These are phyloP conservation scores for Xylariales sp. DNA, from an alignment of 2,329 filamentous ascomycete genomes.

Conservation along the genomic window DNA sequence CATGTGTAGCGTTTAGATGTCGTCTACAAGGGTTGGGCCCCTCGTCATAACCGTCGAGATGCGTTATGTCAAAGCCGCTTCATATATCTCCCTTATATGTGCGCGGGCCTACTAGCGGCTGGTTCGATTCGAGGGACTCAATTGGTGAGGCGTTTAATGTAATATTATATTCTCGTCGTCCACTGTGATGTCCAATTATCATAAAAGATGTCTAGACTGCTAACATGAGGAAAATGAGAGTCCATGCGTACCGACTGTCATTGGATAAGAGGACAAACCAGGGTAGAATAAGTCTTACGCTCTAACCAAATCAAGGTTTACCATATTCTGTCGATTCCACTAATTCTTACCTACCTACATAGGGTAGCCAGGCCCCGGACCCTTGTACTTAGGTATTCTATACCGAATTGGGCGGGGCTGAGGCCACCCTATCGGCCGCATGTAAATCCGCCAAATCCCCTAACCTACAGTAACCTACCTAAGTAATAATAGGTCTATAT, in stretches of 20 bases:
- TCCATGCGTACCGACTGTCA: background rate
- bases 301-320: no score
- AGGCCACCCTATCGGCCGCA: background rate
- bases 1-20: background rate
- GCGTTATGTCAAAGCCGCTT: background rate
- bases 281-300: no score
- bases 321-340: no score
- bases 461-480: no score
- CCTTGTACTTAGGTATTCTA: no score
- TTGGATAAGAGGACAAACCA: background rate
- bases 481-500: background rate
- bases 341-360: no score
- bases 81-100: background rate
- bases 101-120: background rate
- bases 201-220: no score
- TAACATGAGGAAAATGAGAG: background rate
- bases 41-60: background rate
- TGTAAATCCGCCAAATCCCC: conserved; percentile 15
- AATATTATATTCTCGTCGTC: background rate
- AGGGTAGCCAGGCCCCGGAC: no score
- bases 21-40: background rate
- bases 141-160: no score
- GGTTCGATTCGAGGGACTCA: background rate
- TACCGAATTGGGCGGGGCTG: no score
- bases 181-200: no score